A percentile compares a stretch with the other conserved stretches of the same genome.
Evolutionary conservation across 306 rosid genomes (phyloP).

Genomic region (Rosa persica): DNA sequence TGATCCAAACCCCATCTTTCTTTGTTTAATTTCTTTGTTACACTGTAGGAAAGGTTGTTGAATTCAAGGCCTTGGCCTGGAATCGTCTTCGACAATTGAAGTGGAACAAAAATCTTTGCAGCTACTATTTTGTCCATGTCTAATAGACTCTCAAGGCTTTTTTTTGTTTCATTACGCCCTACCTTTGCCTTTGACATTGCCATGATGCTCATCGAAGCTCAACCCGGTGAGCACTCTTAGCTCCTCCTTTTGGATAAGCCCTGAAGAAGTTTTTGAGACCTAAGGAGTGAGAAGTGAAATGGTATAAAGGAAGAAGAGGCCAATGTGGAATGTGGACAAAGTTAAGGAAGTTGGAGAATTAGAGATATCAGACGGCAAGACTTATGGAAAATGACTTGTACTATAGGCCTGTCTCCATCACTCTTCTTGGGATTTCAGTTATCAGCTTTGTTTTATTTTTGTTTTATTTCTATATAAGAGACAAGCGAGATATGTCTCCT

Average conservation of each 20-base stretch:
- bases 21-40: slow-evolving; percentile 62
- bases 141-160: slow-evolving; percentile 61
- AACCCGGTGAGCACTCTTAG: slow-evolving; percentile 20
- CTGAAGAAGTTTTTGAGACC: slow-evolving; percentile 28
- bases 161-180: slow-evolving; percentile 35
- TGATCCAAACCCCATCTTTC: slow-evolving; percentile 73
- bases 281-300: slow-evolving; percentile 23
- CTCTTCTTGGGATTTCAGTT: slow-evolving; percentile 44
- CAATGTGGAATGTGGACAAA: slow-evolving; percentile 28
- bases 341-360: slow-evolving; percentile 12
- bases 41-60: slow-evolving; percentile 59
- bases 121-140: slow-evolving; percentile 44
- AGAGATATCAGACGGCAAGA: slow-evolving; percentile 43
- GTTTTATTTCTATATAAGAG: slow-evolving; percentile 29
- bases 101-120: slow-evolving; percentile 23
- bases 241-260: slow-evolving; percentile 17
- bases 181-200: slow-evolving; percentile 46
- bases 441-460: slow-evolving; percentile 37
- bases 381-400: background rate
- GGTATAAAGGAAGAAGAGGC: slow-evolving; percentile 28
- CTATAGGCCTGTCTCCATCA: slow-evolving; percentile 8
- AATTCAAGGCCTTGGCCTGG: slow-evolving; percentile 72
- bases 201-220: slow-evolving; percentile 4
- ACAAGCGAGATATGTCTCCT: slow-evolving; percentile 10
- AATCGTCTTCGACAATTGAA: slow-evolving; percentile 34